Evolutionary conservation across 129 eudicot species (phyloP).

Genomic region (Apium graveolens): DNA sequence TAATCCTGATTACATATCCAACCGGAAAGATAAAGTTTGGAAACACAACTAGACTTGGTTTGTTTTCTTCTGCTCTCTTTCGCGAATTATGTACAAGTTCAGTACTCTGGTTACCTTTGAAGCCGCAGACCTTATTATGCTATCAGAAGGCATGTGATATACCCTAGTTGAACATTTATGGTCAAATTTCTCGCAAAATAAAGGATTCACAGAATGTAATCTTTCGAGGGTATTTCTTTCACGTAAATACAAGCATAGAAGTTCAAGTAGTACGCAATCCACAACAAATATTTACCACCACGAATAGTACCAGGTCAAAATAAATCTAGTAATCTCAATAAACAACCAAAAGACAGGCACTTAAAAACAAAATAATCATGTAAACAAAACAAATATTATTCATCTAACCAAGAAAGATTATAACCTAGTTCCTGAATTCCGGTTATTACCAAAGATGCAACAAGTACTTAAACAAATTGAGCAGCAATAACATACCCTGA

Average conservation of each 20-base stretch:
- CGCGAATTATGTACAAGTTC: background rate
- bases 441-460: background rate
- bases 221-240: background rate
- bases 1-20: background rate
- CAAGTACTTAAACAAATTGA: background rate
- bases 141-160: background rate
- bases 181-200: background rate
- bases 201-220: background rate
- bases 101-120: background rate
- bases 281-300: background rate
- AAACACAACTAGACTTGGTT: background rate
- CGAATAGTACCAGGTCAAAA: background rate
- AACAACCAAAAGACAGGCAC: background rate
- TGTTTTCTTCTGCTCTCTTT: background rate
- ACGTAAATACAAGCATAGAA: background rate
- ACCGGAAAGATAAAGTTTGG: background rate
- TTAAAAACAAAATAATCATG: too few species aligned
- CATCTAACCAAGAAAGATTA: background rate
- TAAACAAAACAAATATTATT: background rate
- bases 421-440: background rate
- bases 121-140: background rate
- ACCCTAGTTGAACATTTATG: background rate
- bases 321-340: background rate
- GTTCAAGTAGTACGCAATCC: background rate
- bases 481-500: constrained; percentile 28